Conservation (phyloP, 768 basidiomycete genomes). For the Suillus spraguei region DNA sequence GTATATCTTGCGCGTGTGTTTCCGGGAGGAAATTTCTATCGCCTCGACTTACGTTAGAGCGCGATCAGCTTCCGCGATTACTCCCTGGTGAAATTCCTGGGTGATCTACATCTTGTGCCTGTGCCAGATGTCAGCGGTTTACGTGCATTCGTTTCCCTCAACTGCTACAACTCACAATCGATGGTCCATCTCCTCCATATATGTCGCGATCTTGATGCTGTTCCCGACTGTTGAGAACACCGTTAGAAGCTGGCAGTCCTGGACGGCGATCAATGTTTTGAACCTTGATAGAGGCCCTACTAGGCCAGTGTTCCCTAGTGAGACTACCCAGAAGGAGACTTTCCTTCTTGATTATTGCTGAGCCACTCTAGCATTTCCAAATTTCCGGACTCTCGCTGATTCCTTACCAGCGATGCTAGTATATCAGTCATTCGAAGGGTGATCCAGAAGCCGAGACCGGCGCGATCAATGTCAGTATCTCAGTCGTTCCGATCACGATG, state of each 20-base stretch:
- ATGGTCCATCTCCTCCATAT: neutral
- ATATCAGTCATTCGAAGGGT: neutral
- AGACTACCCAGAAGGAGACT: neutral
- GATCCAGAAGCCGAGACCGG: neutral
- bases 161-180: neutral
- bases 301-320: neutral
- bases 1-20: neutral
- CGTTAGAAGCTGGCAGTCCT: neutral
- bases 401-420: neutral
- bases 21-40: neutral
- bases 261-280: neutral
- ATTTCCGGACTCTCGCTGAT: neutral
- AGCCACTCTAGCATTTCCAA: neutral
- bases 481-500: neutral
- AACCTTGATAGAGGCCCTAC: neutral
- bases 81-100: neutral
- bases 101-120: conserved; percentile 4
- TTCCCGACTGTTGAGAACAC: neutral
- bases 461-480: neutral
- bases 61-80: conserved; percentile 7
- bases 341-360: neutral
- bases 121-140: neutral
- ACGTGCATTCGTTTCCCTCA: neutral
- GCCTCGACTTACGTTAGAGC: neutral
- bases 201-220: neutral